A percentile compares a stretch with the other conserved stretches of the same genome.
Conservation (phyloP, 208 protist species). For the Leishmania guyanensis region DNA sequence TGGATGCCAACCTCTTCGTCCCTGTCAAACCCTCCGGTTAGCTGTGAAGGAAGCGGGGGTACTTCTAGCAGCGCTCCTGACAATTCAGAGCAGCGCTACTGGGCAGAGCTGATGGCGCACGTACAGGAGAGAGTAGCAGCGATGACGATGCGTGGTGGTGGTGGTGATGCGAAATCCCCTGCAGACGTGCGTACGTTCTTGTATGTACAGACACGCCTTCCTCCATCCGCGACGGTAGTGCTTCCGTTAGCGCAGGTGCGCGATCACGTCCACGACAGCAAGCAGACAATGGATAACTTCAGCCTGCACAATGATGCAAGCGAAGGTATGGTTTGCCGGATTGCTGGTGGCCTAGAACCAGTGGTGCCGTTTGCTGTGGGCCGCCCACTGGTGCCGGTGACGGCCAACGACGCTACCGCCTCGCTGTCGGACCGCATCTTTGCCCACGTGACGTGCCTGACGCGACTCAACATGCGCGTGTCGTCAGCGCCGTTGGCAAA, state of each 20-base stretch:
- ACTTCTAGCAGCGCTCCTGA: not conserved
- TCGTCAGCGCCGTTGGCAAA: not conserved
- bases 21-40: not conserved
- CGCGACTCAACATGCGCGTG: constrained; percentile 23
- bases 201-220: constrained; percentile 39
- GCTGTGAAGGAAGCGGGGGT: not conserved
- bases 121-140: not conserved
- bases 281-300: not conserved
- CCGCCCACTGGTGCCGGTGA: constrained; percentile 17
- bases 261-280: not conserved
- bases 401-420: not conserved
- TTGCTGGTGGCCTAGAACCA: constrained; percentile 70
- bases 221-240: constrained; percentile 18
- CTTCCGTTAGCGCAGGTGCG: constrained; percentile 10
- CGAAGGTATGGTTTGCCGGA: constrained; percentile 18
- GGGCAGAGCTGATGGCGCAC: not conserved
- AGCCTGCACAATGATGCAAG: not conserved
- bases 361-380: constrained; percentile 71
- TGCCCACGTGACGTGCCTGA: constrained; percentile 29
- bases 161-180: not conserved
- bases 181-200: constrained; percentile 9
- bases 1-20: constrained; percentile 4
- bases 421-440: constrained; percentile 21
- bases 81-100: not conserved
- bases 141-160: not conserved